Evolutionary conservation across 2,329 filamentous ascomycete species (phyloP).

Genomic region (Xylaria sp.): DNA sequence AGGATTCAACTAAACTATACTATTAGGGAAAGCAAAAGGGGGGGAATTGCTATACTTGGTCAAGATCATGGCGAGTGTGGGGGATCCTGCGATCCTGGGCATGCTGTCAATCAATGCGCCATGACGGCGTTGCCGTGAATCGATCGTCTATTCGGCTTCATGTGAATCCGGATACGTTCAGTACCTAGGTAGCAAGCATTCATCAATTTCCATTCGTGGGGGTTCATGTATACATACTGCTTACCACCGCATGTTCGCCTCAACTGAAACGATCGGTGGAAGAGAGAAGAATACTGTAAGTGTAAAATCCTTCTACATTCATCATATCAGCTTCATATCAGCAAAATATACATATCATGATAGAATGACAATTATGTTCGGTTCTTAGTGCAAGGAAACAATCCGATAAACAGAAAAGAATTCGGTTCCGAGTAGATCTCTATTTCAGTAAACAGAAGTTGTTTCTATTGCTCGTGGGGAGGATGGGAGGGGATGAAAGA

Average conservation of each 20-base stretch:
- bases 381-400: not conserved
- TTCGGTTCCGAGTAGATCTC: not conserved
- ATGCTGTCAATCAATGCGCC: not conserved
- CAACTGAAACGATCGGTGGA: not conserved
- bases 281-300: not conserved
- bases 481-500: not conserved
- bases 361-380: not conserved
- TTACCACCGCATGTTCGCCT: not conserved
- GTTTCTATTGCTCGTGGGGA: not conserved
- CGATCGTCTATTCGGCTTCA: not conserved
- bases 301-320: not conserved
- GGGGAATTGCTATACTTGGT: conserved; percentile 1
- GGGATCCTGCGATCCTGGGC: conserved; percentile 4
- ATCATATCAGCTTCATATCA: conserved; percentile 1
- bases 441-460: not conserved
- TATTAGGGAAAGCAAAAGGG: not conserved
- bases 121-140: not conserved
- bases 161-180: not conserved
- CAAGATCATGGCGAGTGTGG: not conserved
- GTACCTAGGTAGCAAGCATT: too few relatives aligned
- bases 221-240: not conserved
- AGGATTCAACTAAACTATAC: not conserved
- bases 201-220: not conserved
- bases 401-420: not conserved
- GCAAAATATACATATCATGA: not conserved